A percentile compares a stretch with the other conserved stretches of the same genome.
These are phyloP conservation scores for Forsythia suspensa DNA, from an alignment of 257 asterid genomes.

Conservation along the genomic window DNA sequence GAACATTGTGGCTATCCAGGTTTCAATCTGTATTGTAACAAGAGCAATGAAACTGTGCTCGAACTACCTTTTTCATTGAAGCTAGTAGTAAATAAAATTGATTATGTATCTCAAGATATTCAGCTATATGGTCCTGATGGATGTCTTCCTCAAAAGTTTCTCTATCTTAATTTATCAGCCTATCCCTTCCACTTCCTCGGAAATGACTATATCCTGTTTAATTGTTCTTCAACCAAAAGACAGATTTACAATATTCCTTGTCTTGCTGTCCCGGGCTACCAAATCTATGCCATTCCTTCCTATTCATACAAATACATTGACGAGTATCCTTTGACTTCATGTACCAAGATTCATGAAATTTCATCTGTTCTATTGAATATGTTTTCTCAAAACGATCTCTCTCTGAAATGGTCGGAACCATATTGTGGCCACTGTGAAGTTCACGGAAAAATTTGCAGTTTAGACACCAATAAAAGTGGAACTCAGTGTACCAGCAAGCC, in stretches of 20 bases:
- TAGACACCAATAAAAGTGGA: slow-evolving; percentile 8
- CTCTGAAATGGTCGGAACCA: slow-evolving; percentile 50
- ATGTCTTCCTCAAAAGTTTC: background rate
- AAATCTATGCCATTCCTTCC: background rate
- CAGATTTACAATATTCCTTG: slow-evolving; percentile 18
- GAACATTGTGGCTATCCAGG: slow-evolving; percentile 18
- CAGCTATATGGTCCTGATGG: background rate
- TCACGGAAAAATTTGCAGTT: slow-evolving; percentile 23
- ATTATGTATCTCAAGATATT: background rate
- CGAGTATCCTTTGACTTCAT: slow-evolving; percentile 25
- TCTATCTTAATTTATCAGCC: background rate
- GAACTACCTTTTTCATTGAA: background rate
- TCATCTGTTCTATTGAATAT: slow-evolving; percentile 18
- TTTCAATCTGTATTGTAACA: slow-evolving; percentile 10
- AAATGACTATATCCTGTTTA: slow-evolving; percentile 24
- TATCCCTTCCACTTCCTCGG: background rate
- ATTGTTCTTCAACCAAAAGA: slow-evolving; percentile 17
- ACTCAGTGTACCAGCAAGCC: slow-evolving; percentile 19
- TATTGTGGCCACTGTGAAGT: slow-evolving; percentile 47
- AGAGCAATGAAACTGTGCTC: background rate
- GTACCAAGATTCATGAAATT: slow-evolving; percentile 36
- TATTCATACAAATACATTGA: accelerated
- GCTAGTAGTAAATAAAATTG: background rate
- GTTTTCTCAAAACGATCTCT: background rate
- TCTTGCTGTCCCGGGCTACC: slow-evolving; percentile 18